Percentiles rank a stretch among this genome's conserved stretches.
Conservation (phyloP, 2,329 filamentous ascomycete genomes). For the Talaromyces sp. region DNA sequence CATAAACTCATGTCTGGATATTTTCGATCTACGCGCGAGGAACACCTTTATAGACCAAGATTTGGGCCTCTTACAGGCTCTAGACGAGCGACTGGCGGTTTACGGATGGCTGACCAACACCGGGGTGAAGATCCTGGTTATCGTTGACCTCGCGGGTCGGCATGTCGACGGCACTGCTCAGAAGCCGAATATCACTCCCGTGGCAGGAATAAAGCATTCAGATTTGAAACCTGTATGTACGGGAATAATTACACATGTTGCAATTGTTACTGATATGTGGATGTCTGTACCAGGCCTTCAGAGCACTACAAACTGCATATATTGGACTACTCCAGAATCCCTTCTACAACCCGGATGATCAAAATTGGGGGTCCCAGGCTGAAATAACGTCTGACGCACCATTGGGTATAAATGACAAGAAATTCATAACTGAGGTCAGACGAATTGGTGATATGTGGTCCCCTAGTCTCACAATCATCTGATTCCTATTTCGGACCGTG, state of each 20-base stretch:
- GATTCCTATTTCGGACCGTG: not conserved
- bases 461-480: constrained; percentile 63
- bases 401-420: constrained; percentile 71
- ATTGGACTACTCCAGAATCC: constrained; percentile 85
- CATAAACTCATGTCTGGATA: constrained; percentile 83
- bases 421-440: constrained; percentile 76
- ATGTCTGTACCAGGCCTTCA: constrained; percentile 59
- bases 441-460: constrained; percentile 81
- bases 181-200: constrained; percentile 33
- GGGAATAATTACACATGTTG: not conserved
- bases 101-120: constrained; percentile 98
- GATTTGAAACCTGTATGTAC: constrained; percentile 72
- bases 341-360: constrained; percentile 86
- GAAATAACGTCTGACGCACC: constrained; percentile 41
- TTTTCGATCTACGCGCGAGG: constrained; percentile 81
- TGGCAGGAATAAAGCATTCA: constrained; percentile 70
- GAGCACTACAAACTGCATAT: constrained; percentile 88
- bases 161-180: constrained; percentile 36
- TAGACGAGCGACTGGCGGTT: constrained; percentile 86
- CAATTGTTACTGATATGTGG: constrained; percentile 13
- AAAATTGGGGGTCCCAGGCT: constrained; percentile 55
- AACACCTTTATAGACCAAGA: constrained; percentile 72
- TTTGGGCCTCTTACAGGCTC: constrained; percentile 82
- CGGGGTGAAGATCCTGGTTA: constrained; percentile 80
- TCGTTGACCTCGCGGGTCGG: constrained; percentile 84